Evolutionary conservation across 1,139 yeast genomes (phyloP), one percentile per base, ranked within the genome.

Genomic region (Blastobotrys serpentis): DNA sequence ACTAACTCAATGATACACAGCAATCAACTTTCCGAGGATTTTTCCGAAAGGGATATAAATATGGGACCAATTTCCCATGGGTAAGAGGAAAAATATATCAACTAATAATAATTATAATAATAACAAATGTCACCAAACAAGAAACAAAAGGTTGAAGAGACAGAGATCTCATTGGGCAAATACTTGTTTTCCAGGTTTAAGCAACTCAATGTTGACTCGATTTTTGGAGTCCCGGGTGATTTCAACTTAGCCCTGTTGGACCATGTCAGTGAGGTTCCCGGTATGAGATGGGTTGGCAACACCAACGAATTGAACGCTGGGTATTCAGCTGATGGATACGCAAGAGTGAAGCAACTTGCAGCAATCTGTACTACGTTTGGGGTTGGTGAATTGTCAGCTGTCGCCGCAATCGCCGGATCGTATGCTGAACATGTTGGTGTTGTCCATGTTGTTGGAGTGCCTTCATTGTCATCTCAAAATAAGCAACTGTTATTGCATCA

Each of bases 361-460:
- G 78, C 79, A 47, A 62, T 82, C 44, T 71, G 82, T 53, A 81
- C 88, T 42, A 83, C 89, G 1, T 79, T 72, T 63, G 88, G 88
- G 47, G 90, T 84, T 18, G 90, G 90, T 51, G 90, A 84, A 62
- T 71, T 83, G 54, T 76, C 83, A 33, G 86, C 87, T 2, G 62
- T 82, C 47, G 82, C 82, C 57, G 87, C 86, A 21, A 67, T 82
- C 45, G 79, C 86, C 14, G 85, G 87, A 46, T 76, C 86, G 0
- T 82, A 77, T 64, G 81, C 86, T 17, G 88, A 83, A 63, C 77
- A 73, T 57, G 77, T 78, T 18, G 84, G 84, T 10, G 68, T 82
- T 4, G 72, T 83, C 51, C 87, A 82, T 60, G 76, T 83, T 54
- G 88, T 82, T 10, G 89, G 88, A 32, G 75, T 79, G 4, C 81